Conservation (phyloP, 192 early-diverging fungal species). For the Haplosporangium gracile region DNA sequence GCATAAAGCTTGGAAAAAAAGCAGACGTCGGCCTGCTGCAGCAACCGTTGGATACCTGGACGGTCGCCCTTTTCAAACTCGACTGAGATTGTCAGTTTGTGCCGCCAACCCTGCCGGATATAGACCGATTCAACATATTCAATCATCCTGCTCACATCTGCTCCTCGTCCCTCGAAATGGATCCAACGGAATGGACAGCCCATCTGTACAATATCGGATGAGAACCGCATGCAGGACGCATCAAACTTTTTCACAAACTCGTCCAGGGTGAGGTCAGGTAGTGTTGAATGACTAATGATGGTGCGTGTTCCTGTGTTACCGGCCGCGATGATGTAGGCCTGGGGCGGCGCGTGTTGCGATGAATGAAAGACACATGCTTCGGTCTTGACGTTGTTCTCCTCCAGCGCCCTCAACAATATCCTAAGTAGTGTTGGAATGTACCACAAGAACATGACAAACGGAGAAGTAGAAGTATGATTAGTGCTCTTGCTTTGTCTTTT, state of each 20-base stretch:
- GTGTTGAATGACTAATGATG: slow-evolving; percentile 73
- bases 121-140: slow-evolving; percentile 63
- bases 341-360: slow-evolving; percentile 55
- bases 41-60: slow-evolving; percentile 67
- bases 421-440: slow-evolving; percentile 30
- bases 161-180: slow-evolving; percentile 75
- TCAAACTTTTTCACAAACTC: slow-evolving; percentile 69
- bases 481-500: slow-evolving; percentile 3
- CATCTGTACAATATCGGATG: slow-evolving; percentile 27
- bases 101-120: slow-evolving; percentile 54
- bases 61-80: slow-evolving; percentile 79
- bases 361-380: slow-evolving; percentile 58
- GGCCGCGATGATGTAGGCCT: slow-evolving; percentile 73
- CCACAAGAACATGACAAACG: not conserved
- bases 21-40: slow-evolving; percentile 68
- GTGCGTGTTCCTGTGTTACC: slow-evolving; percentile 65
- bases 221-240: slow-evolving; percentile 22
- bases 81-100: slow-evolving; percentile 69
- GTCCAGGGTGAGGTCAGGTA: slow-evolving; percentile 68
- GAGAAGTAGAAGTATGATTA: not conserved
- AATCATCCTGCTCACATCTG: slow-evolving; percentile 66
- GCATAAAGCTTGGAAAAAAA: slow-evolving; percentile 77
- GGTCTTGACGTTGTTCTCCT: slow-evolving; percentile 59
- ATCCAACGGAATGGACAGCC: slow-evolving; percentile 65
- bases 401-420: slow-evolving; percentile 48